These are phyloP conservation scores for Arthrobotrys entomopaga DNA, from an alignment of 2,329 filamentous ascomycete species.

Conservation along the genomic window DNA sequence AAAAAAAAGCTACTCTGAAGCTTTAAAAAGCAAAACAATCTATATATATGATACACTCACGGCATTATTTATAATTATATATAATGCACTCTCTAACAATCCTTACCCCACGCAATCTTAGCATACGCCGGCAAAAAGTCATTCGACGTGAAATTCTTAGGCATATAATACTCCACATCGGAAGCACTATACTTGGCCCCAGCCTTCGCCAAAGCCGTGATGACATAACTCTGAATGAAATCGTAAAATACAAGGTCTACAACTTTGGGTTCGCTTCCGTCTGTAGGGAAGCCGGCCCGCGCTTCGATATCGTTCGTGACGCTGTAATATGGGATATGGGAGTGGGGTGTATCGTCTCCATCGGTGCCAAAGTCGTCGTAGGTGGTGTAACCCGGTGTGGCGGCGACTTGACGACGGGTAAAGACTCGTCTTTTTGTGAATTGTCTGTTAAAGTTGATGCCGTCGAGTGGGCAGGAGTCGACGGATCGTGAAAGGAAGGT, in stretches of 20 bases:
- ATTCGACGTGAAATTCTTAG: constrained; percentile 41
- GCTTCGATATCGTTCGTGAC: constrained; percentile 87
- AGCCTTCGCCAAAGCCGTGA: constrained; percentile 61
- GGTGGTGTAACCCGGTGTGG: constrained; percentile 83
- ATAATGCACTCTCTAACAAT: no score
- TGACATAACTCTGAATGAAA: constrained; percentile 84
- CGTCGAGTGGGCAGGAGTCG: constrained; percentile 39
- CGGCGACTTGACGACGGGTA: constrained; percentile 57
- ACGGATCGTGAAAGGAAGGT: constrained; percentile 56
- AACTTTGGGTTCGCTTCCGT: constrained; percentile 69
- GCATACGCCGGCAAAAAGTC: constrained; percentile 52
- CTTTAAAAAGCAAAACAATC: no score
- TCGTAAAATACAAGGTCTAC: constrained; percentile 93
- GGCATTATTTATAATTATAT: no score
- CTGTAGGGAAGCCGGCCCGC: constrained; percentile 70
- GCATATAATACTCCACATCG: constrained; percentile 32
- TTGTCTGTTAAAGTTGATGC: constrained; percentile 29
- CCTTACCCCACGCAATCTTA: constrained; percentile 30
- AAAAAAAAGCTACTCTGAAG: no score
- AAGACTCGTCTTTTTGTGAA: constrained; percentile 65
- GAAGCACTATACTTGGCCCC: constrained; percentile 28
- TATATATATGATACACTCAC: no score
- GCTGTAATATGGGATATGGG: constrained; percentile 76
- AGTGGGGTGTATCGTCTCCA: constrained; percentile 90
- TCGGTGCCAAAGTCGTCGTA: constrained; percentile 82